phyloP scores from a whole-genome alignment of 345 rosid species.

The Microcos paniculata region DNA sequence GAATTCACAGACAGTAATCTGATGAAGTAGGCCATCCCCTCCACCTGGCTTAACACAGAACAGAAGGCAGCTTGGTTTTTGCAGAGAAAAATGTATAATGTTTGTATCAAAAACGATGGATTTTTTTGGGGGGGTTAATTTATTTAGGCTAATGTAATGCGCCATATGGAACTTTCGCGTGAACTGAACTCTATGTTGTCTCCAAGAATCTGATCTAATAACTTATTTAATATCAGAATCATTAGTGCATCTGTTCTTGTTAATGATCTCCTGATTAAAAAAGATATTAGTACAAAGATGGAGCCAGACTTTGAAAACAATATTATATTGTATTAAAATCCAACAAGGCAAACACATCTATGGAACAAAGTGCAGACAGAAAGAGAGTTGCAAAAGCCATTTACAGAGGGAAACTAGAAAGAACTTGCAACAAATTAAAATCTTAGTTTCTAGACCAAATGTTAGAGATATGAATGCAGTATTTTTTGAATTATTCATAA shows the following conservation, averaged over 20 bases:
- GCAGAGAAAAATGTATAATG: background rate
- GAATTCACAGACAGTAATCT: conserved; percentile 26
- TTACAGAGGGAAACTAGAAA: background rate
- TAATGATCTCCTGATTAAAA: background rate
- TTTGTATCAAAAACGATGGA: background rate
- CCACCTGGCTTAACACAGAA: background rate
- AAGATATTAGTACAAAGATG: background rate
- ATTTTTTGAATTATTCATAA: background rate
- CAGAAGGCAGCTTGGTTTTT: background rate
- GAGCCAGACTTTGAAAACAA: background rate
- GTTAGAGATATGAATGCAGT: background rate
- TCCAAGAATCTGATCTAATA: background rate
- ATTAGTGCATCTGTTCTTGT: background rate
- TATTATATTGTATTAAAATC: background rate
- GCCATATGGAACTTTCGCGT: background rate
- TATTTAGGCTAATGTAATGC: background rate
- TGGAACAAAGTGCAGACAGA: background rate
- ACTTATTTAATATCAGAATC: background rate
- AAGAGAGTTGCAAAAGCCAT: background rate
- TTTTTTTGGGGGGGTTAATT: background rate
- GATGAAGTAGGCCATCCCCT: conserved; percentile 23
- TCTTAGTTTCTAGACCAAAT: background rate
- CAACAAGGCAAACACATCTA: background rate
- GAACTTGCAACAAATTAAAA: background rate
- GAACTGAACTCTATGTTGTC: background rate